Base-by-base conservation (phyloP, 495 filamentous ascomycete species). In the Parachaetomium inaequale region DNA sequence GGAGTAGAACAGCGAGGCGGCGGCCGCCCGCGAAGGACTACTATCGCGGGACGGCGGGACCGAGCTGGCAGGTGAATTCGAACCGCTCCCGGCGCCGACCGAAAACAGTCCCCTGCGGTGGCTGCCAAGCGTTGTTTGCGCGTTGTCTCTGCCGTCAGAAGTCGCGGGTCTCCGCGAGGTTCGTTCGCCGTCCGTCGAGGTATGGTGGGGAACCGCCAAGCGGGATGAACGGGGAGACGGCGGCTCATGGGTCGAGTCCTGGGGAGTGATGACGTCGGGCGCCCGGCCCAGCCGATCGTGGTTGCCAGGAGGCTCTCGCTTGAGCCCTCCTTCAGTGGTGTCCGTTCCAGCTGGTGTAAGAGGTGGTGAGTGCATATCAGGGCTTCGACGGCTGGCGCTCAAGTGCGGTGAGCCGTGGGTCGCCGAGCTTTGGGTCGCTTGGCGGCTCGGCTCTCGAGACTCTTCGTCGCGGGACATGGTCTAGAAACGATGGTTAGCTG, bases 341-440 rank as follows among this genome's bases (percentile, higher is more conserved):
- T 71, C 75, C 45, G 90, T 91, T 15, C 84, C 90, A 34, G 92
- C 87, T 32, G 94, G 93, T 4, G 93, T 96, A 15, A 98, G 83
- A 25, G 91, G 92, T 62, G 94, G 94, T 15, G 92, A 94, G 65
- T 93, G 87, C 79, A 93, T 86, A 50, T 86, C 81, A 52, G 87
- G 80, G 26, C 78, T 74, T 57, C 67, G 76, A 28, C 70, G 70
- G 59, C 71, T 75, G n/a, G 78, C 72, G 49, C 67, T 75, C 11
- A 79, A 67, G 49, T 66, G 73, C 26, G 79, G 79, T 56, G 79
- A 81, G 46, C 69, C 70, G 57, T 74, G 78, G 52, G 73, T 70
- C 51, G 70, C 64, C 52, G 75, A 76, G 46, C 64, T 73, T 53
- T 66, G 69, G 25, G 74, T 75, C 7, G 65, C 59, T 61, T 76